These are phyloP conservation scores for Pseudogymnoascus verrucosus DNA, from an alignment of 2,329 filamentous ascomycete genomes.

Conservation along the genomic window DNA sequence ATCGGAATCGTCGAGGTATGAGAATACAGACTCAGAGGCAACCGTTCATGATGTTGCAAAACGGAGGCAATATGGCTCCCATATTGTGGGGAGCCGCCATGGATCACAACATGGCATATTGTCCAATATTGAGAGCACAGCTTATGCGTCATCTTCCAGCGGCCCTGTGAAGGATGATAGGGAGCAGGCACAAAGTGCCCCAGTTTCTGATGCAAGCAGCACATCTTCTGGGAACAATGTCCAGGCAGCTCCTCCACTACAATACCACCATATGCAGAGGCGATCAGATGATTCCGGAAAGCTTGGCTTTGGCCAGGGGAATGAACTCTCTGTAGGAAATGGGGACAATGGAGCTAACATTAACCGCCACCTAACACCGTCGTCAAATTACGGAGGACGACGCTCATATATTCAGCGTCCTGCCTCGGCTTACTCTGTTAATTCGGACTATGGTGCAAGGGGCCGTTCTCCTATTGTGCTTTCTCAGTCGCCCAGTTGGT, in stretches of 20 bases:
- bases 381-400: conserved; percentile 42
- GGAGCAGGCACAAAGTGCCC: background rate
- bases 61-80: background rate
- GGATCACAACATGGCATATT: conserved; percentile 7
- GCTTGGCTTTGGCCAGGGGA: conserved; percentile 12
- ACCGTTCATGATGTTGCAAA: conserved; percentile 10
- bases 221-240: conserved; percentile 12
- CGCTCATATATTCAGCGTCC: conserved; percentile 59
- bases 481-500: conserved; percentile 23
- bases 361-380: conserved; percentile 57
- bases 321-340: conserved; percentile 17
- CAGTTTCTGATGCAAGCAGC: conserved; percentile 4
- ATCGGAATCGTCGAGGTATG: conserved; percentile 12
- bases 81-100: background rate
- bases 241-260: conserved; percentile 43
- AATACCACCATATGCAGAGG: conserved; percentile 49
- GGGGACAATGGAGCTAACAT: conserved; percentile 42
- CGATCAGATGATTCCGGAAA: conserved; percentile 33
- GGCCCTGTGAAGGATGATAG: background rate
- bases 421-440: conserved; percentile 65
- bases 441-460: conserved; percentile 58
- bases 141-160: conserved; percentile 16
- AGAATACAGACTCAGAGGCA: conserved; percentile 11
- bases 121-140: conserved; percentile 11
- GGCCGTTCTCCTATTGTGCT: conserved; percentile 48